A percentile compares a stretch with the other conserved stretches of the same genome.
Conservation (phyloP, 225 moss, liverwort and hornwort genomes). For the Physcomitrium patens region DNA sequence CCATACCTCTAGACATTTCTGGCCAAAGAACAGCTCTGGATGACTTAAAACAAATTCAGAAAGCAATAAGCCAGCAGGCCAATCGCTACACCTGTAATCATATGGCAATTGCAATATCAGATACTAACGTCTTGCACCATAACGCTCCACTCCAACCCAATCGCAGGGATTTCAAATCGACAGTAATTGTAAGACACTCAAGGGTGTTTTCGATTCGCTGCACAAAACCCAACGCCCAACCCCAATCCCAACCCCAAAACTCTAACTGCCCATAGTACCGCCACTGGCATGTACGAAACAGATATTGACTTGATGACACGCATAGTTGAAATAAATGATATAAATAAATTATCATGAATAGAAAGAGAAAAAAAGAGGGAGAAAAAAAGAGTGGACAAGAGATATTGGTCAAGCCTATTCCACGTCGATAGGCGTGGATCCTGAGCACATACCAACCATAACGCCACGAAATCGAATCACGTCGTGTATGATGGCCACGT, state of each 20-base stretch:
- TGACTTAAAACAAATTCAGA: slow-evolving; percentile 76
- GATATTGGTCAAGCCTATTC: too few species aligned
- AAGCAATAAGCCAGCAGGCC: slow-evolving; percentile 87
- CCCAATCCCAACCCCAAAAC: neutral
- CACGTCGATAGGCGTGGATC: neutral
- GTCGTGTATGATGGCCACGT: slow-evolving; percentile 28
- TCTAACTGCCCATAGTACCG: neutral
- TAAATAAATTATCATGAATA: neutral
- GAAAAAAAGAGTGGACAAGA: too few species aligned
- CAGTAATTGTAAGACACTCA: neutral
- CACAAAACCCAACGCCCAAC: neutral
- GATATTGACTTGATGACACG: neutral
- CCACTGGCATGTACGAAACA: neutral
- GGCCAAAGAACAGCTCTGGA: slow-evolving; percentile 74
- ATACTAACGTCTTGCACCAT: slow-evolving; percentile 12
- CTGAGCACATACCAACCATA: neutral
- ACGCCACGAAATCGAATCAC: slow-evolving; percentile 5
- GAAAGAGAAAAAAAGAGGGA: neutral
- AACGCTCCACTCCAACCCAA: slow-evolving; percentile 3
- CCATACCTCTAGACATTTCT: slow-evolving; percentile 88
- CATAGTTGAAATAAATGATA: neutral
- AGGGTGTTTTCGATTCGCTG: slow-evolving; percentile 2
- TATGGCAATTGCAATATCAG: slow-evolving; percentile 23
- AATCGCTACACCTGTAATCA: slow-evolving; percentile 68
- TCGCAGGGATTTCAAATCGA: neutral